Conservation (phyloP, 139 green algal genomes). For the Chlamydomonas asymmetrica region DNA sequence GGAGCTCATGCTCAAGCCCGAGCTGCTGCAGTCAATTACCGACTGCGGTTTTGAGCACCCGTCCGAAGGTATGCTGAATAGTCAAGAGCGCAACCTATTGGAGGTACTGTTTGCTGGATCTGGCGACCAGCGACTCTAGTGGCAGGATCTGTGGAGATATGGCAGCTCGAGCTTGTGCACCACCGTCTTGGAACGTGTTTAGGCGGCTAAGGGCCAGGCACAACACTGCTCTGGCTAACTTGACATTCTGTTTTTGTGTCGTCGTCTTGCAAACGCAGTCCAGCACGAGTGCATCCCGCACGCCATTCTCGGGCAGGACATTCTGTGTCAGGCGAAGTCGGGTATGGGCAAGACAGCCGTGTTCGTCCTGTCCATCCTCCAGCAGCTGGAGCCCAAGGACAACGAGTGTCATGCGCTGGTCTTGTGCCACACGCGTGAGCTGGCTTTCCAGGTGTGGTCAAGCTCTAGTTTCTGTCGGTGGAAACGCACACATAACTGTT, state of each 20-base stretch:
- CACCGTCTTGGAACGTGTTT: no score
- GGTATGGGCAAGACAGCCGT: slow-evolving; percentile 99
- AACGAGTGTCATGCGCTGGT: slow-evolving; percentile 83
- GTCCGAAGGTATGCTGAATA: slow-evolving; percentile 89
- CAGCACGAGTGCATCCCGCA: slow-evolving; percentile 99
- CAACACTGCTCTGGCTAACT: no score
- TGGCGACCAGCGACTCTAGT: no score
- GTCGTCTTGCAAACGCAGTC: no score
- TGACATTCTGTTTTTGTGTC: no score
- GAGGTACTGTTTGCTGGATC: no score
- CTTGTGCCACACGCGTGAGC: slow-evolving; percentile 98
- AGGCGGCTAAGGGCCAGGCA: no score
- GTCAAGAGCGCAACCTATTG: no score
- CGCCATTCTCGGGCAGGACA: slow-evolving; percentile 96
- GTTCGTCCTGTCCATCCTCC: slow-evolving; percentile 97
- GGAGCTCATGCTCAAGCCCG: slow-evolving; percentile 93
- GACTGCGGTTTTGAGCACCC: slow-evolving; percentile 99
- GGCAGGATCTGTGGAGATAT: no score
- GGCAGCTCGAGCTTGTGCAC: no score
- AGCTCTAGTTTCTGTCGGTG: no score
- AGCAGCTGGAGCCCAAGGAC: slow-evolving; percentile 86
- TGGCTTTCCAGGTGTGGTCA: slow-evolving; percentile 88
- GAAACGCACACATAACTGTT: neutral
- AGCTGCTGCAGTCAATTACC: slow-evolving; percentile 93
- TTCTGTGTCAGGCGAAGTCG: slow-evolving; percentile 99